A percentile compares a stretch with the other conserved stretches of the same genome.
phyloP scores from a whole-genome alignment of 768 basidiomycete species.

The Austroboletus festivus region DNA sequence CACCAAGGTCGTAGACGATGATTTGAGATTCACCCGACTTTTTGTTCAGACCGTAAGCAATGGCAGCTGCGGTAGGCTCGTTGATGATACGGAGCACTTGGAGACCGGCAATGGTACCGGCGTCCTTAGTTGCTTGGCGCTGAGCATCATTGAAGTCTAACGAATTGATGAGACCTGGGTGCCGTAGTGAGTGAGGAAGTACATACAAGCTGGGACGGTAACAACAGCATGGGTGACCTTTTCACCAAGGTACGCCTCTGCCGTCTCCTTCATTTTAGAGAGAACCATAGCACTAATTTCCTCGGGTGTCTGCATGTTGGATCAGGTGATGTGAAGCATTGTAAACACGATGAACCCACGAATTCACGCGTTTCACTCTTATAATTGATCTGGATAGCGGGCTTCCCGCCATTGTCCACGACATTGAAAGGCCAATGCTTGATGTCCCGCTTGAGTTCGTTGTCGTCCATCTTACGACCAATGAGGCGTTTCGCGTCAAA shows the following conservation, averaged over 20 bases:
- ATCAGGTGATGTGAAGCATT: too few species aligned
- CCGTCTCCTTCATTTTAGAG: slow-evolving; percentile 78
- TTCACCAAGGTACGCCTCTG: too few species aligned
- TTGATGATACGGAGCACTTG: slow-evolving; percentile 95
- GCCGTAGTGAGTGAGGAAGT: too few species aligned
- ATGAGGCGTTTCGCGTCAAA: slow-evolving; percentile 89
- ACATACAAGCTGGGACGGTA: slow-evolving; percentile 94
- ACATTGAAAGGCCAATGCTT: slow-evolving; percentile 95
- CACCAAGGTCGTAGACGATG: slow-evolving; percentile 92
- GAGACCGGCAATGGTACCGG: slow-evolving; percentile 84
- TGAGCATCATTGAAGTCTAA: slow-evolving; percentile 96
- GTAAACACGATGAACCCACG: too few species aligned
- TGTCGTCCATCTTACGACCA: slow-evolving; percentile 75
- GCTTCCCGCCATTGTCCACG: slow-evolving; percentile 77
- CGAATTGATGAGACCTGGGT: too few species aligned
- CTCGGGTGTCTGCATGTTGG: slow-evolving; percentile 74
- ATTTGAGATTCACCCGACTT: slow-evolving; percentile 77
- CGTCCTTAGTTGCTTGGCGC: slow-evolving; percentile 85
- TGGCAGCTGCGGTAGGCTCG: slow-evolving; percentile 92
- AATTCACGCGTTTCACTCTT: too few species aligned
- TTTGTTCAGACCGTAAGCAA: slow-evolving; percentile 99
- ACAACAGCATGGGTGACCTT: slow-evolving; percentile 95
- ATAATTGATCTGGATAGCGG: too few species aligned
- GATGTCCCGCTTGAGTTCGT: slow-evolving; percentile 75
- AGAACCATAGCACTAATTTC: slow-evolving; percentile 87